phyloP scores from a whole-genome alignment of 768 basidiomycete species.

The Rickenella mellea region DNA sequence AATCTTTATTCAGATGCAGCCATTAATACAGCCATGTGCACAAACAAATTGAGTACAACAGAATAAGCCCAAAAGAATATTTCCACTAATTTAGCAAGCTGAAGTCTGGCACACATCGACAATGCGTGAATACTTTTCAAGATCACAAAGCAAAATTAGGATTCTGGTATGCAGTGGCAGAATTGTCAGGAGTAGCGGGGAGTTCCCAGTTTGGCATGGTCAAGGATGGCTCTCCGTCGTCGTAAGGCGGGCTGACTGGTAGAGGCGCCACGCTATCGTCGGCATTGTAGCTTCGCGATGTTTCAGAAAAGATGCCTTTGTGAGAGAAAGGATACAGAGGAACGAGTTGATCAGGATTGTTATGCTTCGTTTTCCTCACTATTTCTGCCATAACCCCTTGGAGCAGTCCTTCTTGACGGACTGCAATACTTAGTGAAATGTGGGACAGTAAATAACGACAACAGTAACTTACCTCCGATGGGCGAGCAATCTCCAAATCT shows the following conservation, averaged over 20 bases:
- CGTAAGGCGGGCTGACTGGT: slow-evolving; percentile 26
- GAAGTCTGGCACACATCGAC: too few relatives aligned
- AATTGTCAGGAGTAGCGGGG: too few relatives aligned
- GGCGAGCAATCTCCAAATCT: slow-evolving; percentile 72
- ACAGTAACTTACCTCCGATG: slow-evolving; percentile 60
- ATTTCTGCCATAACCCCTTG: slow-evolving; percentile 83
- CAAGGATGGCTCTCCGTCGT: too few relatives aligned
- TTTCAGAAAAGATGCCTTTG: slow-evolving; percentile 43
- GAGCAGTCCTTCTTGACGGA: slow-evolving; percentile 73
- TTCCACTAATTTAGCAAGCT: too few relatives aligned
- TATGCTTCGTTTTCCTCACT: slow-evolving; percentile 71
- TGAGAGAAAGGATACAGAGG: slow-evolving; percentile 80
- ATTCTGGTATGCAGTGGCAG: too few relatives aligned
- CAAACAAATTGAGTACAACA: too few relatives aligned
- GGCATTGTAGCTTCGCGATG: slow-evolving; percentile 21
- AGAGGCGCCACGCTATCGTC: slow-evolving; percentile 24
- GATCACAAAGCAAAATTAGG: too few relatives aligned
- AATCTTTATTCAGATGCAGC: too few relatives aligned
- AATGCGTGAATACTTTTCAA: too few relatives aligned
- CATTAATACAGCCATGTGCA: too few relatives aligned
- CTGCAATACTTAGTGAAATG: slow-evolving; percentile 25
- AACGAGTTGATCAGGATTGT: slow-evolving; percentile 62
- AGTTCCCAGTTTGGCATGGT: too few relatives aligned
- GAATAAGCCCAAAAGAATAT: too few relatives aligned
- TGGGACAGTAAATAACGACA: slow-evolving; percentile 4